Evolutionary conservation across 495 filamentous ascomycete species (phyloP).

Genomic region (Geopyxis carbonaria): DNA sequence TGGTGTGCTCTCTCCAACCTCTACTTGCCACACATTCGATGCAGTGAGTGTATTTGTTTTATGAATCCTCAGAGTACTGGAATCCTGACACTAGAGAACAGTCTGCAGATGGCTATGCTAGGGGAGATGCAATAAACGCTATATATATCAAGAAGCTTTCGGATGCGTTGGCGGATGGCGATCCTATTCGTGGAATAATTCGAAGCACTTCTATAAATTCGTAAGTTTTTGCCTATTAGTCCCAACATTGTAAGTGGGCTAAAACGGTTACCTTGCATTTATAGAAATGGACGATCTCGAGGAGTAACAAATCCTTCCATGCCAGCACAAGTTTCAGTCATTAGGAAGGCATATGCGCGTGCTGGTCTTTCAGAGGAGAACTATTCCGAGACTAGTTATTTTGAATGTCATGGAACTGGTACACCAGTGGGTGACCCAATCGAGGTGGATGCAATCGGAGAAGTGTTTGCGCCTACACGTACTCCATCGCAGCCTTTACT

Average conservation of each 20-base stretch:
- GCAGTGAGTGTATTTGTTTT: too few relatives aligned
- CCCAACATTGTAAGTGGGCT: not conserved
- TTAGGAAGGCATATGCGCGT: conserved; percentile 27
- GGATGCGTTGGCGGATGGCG: conserved; percentile 38
- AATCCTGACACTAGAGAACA: too few relatives aligned
- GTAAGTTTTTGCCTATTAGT: too few relatives aligned
- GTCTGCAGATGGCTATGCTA: conserved; percentile 45
- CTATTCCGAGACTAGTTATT: conserved; percentile 28
- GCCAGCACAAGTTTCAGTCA: conserved; percentile 28
- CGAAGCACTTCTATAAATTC: conserved; percentile 36
- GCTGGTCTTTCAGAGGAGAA: conserved; percentile 22
- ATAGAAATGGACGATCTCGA: conserved; percentile 1
- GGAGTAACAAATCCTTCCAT: conserved; percentile 10
- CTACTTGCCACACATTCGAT: conserved; percentile 44
- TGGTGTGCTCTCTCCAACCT: conserved; percentile 24
- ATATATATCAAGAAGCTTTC: conserved; percentile 43
- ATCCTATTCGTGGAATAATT: conserved; percentile 48
- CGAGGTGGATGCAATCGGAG: conserved; percentile 29
- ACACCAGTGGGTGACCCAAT: conserved; percentile 34
- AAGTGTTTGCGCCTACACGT: conserved; percentile 8
- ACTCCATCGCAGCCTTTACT: not conserved
- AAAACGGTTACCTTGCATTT: conserved; percentile 4
- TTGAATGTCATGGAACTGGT: conserved; percentile 38
- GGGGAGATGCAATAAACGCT: conserved; percentile 45
- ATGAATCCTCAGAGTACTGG: too few relatives aligned